Evolutionary conservation across 2,329 filamentous ascomycete genomes (phyloP).

Genomic region (Phialophora chinensis): DNA sequence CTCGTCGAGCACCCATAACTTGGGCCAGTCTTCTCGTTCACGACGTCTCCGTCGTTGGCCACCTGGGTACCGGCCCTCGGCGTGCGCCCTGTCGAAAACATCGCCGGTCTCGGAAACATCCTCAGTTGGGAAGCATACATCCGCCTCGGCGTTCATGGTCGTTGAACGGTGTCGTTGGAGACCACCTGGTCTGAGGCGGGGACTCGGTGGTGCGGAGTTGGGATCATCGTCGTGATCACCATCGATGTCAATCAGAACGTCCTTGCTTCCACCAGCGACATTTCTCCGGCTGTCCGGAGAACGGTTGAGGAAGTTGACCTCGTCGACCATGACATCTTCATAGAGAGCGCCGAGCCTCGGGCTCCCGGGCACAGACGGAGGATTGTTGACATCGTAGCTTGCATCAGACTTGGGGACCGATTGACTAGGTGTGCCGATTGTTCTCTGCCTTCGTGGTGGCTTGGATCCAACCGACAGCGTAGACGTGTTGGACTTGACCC

Average conservation of each 20-base stretch:
- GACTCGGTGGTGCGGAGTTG: constrained; percentile 49
- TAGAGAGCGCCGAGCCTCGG: constrained; percentile 60
- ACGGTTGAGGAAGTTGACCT: constrained; percentile 47
- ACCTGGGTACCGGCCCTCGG: constrained; percentile 49
- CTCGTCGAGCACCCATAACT: constrained; percentile 80
- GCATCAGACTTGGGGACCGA: constrained; percentile 35
- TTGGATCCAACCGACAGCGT: constrained; percentile 33
- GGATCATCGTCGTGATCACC: constrained; percentile 37
- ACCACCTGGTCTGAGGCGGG: constrained; percentile 46
- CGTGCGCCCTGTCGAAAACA: constrained; percentile 62
- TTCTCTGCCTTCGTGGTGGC: constrained; percentile 28
- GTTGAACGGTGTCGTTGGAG: constrained; percentile 55
- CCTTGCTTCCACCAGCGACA: constrained; percentile 42
- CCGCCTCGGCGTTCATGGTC: constrained; percentile 73
- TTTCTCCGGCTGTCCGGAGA: constrained; percentile 48
- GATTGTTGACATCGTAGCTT: constrained; percentile 69
- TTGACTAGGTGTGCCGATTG: constrained; percentile 18
- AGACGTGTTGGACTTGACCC: constrained; percentile 35
- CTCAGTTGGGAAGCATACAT: constrained; percentile 89
- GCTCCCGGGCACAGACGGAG: constrained; percentile 66
- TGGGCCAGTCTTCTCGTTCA: constrained; percentile 76
- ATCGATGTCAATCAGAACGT: constrained; percentile 55
- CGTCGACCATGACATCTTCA: constrained; percentile 56
- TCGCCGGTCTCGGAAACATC: constrained; percentile 81
- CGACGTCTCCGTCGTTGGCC: constrained; percentile 62